These are phyloP conservation scores for Ilyonectria sp. DNA, from an alignment of 2,329 filamentous ascomycete genomes.

Conservation along the genomic window DNA sequence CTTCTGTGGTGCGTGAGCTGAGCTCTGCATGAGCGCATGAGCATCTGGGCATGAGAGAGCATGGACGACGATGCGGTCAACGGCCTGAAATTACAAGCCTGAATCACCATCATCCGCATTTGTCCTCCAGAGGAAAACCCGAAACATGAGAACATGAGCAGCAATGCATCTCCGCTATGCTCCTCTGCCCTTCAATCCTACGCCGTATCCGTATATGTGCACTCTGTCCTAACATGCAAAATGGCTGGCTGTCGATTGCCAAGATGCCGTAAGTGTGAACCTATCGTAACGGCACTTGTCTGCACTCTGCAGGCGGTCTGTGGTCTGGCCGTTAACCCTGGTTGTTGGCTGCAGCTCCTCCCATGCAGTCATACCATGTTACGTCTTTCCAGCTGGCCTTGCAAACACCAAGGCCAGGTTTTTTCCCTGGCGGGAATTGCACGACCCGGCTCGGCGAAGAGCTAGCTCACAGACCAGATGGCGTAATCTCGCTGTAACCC, in stretches of 20 bases:
- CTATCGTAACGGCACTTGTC: constrained; percentile 11
- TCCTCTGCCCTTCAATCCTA: constrained; percentile 8
- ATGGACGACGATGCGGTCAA: constrained; percentile 2
- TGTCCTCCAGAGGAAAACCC: neutral
- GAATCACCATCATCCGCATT: neutral
- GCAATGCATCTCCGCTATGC: neutral
- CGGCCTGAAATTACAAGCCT: neutral
- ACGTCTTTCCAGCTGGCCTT: constrained; percentile 4
- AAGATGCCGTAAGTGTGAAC: neutral
- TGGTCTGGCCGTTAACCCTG: constrained; percentile 3
- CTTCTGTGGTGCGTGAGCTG: constrained; percentile 15
- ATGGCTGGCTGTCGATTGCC: constrained; percentile 2
- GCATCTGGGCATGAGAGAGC: constrained; percentile 3
- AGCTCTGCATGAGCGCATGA: constrained; percentile 3
- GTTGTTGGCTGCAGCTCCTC: constrained; percentile 18
- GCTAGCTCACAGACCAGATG: constrained; percentile 10
- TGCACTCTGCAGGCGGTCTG: constrained; percentile 19
- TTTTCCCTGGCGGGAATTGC: constrained; percentile 8
- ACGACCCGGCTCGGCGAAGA: constrained; percentile 5
- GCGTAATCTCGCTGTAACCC: constrained; percentile 26
- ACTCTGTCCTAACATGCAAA: neutral
- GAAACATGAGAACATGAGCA: constrained; percentile 14
- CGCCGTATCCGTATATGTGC: neutral
- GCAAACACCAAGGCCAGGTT: constrained; percentile 7
- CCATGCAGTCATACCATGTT: constrained; percentile 20